Base-by-base conservation (phyloP, 306 rosid genomes). In the Citrullus amarus region DNA sequence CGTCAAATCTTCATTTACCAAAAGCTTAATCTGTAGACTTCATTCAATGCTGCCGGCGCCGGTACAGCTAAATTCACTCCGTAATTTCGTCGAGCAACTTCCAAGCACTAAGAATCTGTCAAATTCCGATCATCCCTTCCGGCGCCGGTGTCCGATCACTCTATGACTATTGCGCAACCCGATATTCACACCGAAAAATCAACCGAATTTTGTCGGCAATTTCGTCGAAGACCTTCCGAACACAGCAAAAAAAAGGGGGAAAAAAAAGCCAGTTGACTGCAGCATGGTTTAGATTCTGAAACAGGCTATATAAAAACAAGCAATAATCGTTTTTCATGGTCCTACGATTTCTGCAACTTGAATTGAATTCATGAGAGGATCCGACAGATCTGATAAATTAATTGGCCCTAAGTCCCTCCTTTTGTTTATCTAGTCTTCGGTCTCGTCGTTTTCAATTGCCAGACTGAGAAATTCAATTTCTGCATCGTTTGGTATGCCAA, bases 361-460 rank as follows among this genome's bases (percentile, higher is more conserved):
- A 74, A 72, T 28, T 14, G 59, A 73, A 50, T 70, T 11, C 22
- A 28, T 73, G 78, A 30, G 20, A 50, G 28, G 60, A 46, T 22
- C 46, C 60, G 61, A 74, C 60, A 53, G 46, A 30, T 50, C 78
- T 53, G 78, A 25, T 17, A 74, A 74, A 74, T 74, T 74, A 74
- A 74, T 51, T 74, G 30, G 15, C 9, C 11, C 4, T 48, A 48
- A 32, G 39, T 48, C 39, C 78, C 43, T 28, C 41, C 9, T 28
- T 30, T 28, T 4, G 25, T 72, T 25, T 14, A 72, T 16, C 78
- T 46, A 53, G 10, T 53, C 43, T 53, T 30, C 8, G 46, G 78
- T 51, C 9, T 50, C 28, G 62, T 74, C 78, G 62, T 53, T 74
- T 32, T 74, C 78, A 74, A 32, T 15, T 16, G 62, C 48, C 78